Evolutionary conservation across 345 rosid species (phyloP).

Genomic region (Hirschfeldia incana): DNA sequence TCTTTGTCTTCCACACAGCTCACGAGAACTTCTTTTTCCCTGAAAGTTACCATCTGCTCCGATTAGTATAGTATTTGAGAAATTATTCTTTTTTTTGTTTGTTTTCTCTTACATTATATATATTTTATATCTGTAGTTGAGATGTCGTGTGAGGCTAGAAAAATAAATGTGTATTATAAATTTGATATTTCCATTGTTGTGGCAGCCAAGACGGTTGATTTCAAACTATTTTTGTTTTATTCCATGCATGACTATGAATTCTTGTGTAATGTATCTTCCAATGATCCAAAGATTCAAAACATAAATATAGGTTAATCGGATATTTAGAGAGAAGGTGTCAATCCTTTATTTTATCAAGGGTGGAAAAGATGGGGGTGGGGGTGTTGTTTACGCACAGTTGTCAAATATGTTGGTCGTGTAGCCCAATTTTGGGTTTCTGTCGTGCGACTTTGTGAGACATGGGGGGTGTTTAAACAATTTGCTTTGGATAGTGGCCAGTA

Average conservation of each 20-base stretch:
- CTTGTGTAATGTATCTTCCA: neutral
- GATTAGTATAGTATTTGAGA: neutral
- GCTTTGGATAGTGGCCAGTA: neutral
- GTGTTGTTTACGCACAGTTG: neutral
- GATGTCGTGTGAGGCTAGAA: neutral
- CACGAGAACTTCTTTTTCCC: neutral
- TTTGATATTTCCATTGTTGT: neutral
- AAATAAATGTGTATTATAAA: neutral
- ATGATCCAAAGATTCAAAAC: neutral
- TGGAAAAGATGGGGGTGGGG: neutral
- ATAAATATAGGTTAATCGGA: neutral
- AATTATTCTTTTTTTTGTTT: neutral
- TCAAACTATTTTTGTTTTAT: neutral
- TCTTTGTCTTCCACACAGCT: slow-evolving; percentile 20
- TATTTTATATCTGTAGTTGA: neutral
- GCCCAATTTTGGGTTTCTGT: neutral
- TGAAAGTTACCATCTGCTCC: slow-evolving; percentile 14
- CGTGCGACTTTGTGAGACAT: neutral
- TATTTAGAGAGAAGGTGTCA: neutral
- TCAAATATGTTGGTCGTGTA: neutral
- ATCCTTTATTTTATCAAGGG: neutral
- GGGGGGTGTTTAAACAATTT: neutral
- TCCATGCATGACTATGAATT: neutral
- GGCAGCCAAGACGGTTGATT: neutral
- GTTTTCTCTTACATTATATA: neutral